phyloP scores from a whole-genome alignment of 331 rosid genomes.

The Acacia concinna region DNA sequence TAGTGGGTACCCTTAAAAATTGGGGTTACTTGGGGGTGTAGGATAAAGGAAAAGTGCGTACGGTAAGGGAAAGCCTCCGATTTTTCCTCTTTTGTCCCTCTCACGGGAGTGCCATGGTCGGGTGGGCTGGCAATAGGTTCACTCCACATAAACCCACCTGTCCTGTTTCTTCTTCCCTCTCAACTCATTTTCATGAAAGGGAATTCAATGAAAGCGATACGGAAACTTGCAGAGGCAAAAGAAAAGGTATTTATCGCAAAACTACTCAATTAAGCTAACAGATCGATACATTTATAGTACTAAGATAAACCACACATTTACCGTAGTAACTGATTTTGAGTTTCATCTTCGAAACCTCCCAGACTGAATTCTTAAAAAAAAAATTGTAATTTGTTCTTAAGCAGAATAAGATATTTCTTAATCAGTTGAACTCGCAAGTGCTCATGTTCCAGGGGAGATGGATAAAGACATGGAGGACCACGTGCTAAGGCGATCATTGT shows the following conservation, averaged over 20 bases:
- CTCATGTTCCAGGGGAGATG: conserved; percentile 45
- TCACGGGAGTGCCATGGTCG: conserved; percentile 95
- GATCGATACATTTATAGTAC: not conserved
- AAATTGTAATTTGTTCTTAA: conserved; percentile 38
- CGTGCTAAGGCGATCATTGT: conserved; percentile 66
- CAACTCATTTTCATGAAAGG: conserved; percentile 63
- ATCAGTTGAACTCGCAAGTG: conserved; percentile 46
- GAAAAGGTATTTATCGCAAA: conserved; percentile 9
- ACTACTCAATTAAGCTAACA: conserved; percentile 11
- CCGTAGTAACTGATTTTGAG: conserved; percentile 22
- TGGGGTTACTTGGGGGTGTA: conserved; percentile 40
- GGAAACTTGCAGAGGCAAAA: conserved; percentile 43
- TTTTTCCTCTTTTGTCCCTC: conserved; percentile 60
- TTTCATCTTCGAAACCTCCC: conserved; percentile 25
- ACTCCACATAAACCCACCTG: conserved; percentile 54
- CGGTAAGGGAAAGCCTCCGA: conserved; percentile 38
- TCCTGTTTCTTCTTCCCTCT: conserved; percentile 48
- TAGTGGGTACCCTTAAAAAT: conserved; percentile 46
- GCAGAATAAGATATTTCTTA: conserved; percentile 28
- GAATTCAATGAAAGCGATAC: conserved; percentile 56
- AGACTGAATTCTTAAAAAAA: conserved; percentile 24
- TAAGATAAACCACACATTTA: conserved; percentile 23
- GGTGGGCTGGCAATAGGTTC: conserved; percentile 79
- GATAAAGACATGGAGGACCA: conserved; percentile 55
- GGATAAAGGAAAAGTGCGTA: conserved; percentile 46